Evolutionary conservation across 257 asterid species (phyloP).

Genomic region (Solanum tarapatanum): DNA sequence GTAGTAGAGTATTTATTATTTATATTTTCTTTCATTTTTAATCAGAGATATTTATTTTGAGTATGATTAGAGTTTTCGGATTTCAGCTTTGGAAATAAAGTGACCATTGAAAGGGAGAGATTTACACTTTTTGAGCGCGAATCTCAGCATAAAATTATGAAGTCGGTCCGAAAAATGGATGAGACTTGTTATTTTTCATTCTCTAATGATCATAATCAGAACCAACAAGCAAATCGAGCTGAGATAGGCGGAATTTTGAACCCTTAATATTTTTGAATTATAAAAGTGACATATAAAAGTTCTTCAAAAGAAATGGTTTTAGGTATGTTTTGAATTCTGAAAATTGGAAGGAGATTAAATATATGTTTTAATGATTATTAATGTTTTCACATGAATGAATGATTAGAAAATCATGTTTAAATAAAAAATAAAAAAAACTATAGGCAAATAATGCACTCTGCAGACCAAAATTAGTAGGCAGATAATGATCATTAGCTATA

Average conservation of each 20-base stretch:
- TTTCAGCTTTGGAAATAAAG: neutral
- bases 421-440: neutral
- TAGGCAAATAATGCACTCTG: neutral
- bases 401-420: neutral
- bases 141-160: too few relatives aligned
- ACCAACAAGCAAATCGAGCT: neutral
- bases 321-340: neutral
- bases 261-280: neutral
- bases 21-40: neutral
- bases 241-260: neutral
- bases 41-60: neutral
- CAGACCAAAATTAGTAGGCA: neutral
- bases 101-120: neutral
- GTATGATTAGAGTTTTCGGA: rapidly evolving
- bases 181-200: neutral
- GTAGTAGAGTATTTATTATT: neutral
- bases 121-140: neutral
- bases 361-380: neutral
- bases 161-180: too few relatives aligned
- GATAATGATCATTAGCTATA: neutral
- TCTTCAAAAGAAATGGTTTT: neutral
- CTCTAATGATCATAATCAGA: too few relatives aligned
- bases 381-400: neutral
- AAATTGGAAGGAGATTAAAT: neutral
- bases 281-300: neutral